Evolutionary conservation across 805 yeast species (phyloP), one percentile per base, ranked within the genome.

Genomic region (Yamadazyma insecticola): DNA sequence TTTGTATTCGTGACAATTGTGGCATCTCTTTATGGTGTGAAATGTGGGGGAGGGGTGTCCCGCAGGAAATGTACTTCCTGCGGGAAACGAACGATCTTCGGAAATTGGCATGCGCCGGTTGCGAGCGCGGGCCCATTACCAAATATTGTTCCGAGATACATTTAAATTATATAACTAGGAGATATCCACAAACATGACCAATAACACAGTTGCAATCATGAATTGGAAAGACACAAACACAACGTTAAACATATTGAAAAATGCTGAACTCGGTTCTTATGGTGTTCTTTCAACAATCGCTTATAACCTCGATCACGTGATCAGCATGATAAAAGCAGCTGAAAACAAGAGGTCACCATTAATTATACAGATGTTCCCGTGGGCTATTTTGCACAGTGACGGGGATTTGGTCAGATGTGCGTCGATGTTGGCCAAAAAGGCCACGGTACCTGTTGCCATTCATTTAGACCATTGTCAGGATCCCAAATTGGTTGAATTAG

Each of bases 381-480:
- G 63, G 63, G 59, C 63, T 6, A 49, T 60, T 22, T 48, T 50
- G n/a, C 50, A 47, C 39, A 51, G 51, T 12, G 50, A 55, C 21
- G 55, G 56, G 9, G 52, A 50, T 18, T 44, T 56, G 18, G 44
- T 53, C 22, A 40, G 46, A 28, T 52, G 53, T 13, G 47, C 48
- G 6, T 44, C 52, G 11, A 39, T 41, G 11, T 45, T 47, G 8
- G 51, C 50, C 26, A 45, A 44, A 13, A 43, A 41, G 14, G 58
- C 63, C 3, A 41, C 45, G n/a, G 64, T 58, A 5, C 63, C 65
- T 1, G 48, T 60, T 18, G 46, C 65, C 3, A 37, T 60, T 11
- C 65, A 57, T 33, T 44, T 60, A 23, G 65, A 59, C 33, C 64
- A 60, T 42, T 57, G 61, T 30, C 58, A 53, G 30, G 51, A 50